Evolutionary conservation across 768 basidiomycete species (phyloP), one percentile per base, ranked within the genome.

Genomic region (Glaciozyma antarctica): DNA sequence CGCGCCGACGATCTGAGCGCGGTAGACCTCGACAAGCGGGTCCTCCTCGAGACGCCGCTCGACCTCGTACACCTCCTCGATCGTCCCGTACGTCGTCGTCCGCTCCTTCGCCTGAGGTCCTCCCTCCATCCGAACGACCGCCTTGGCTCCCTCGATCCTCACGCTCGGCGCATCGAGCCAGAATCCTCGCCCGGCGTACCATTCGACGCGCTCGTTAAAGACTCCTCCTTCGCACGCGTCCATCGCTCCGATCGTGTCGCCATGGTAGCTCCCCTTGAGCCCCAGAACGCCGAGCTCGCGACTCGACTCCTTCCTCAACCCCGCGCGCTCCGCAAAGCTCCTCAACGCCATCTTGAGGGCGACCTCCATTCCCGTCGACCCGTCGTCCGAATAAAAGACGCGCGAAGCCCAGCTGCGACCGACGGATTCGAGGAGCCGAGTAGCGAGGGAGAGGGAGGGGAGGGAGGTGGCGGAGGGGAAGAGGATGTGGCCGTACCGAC

Each of bases 241-340:
- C 94, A 98, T 98, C 3, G 87, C 86, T 0, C 94, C 94, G 66
- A 97, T 93, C 17, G 94, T 98, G 76, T 98, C 94, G 2, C 94
- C 94, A 73, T 98, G 94, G 77, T 97, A 98, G 73, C 90, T 90
- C 7, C 94, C 94, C 70, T 84, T 86, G 51, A 98, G 72, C 0
- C 94, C 94, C 5, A 98, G 75, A 2, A 98, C 82, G 6, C 88
- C 89, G 34, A 71, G 56, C 45, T 58, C 47, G 9, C 6, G 92
- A 78, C 45, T 80, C 77, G 30, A 78, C 65, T 5, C 77, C 74
- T 47, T 69, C 61, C 48, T 72, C 17, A 69, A 53, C n/a, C 55
- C 43, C n/a, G 77, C 75, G 24, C 77, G 63, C 47, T 73, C 68
- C n/a, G 75, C 75, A 53, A 64, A 73, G 16, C 63, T 54, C 30